Base-by-base conservation (phyloP, 495 filamentous ascomycete genomes). In the Penicillium canariense region DNA sequence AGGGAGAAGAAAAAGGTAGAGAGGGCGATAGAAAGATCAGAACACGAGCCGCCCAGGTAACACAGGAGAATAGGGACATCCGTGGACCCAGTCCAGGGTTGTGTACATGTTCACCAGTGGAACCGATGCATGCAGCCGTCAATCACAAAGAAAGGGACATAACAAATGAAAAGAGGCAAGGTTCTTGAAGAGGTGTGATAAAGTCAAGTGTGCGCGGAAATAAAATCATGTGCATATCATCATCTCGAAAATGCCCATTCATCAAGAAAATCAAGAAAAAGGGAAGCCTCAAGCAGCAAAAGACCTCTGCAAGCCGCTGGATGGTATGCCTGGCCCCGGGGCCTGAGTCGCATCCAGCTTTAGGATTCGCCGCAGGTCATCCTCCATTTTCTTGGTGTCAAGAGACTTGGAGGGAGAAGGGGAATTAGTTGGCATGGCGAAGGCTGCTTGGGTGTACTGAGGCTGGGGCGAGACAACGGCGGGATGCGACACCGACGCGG, bases 311-410 rank as follows among this genome's bases (percentile, higher is more conserved):
- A 73, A 65, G 17, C 67, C 64, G 35, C 54, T 66, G 8, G 68
- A 50, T 28, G 63, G 60, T 47, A 77, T 52, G 35, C 61, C 49
- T 5, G 49, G 28, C 12, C 34, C 54, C 8, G 54, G 48, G 5
- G 49, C 44, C 31, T 60, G 43, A 30, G 66, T 56, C 23, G 65
- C 66, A 58, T 77, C 70, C 54, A 83, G 62, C 53, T 81, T 81
- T 67, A 83, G 58, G 34, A 81, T 76, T 17, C 77, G 68, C n/a
- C 77, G 75, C 36, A 83, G 56, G 66, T 81, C 77, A 61, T 81
- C 76, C 62, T 81, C 80, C 55, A 83, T 79, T 34, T 73, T 66
- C 60, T 77, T 75, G 4, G 73, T 74, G 28, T 76, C 72, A 20
- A 67, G 11, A 7, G 61, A 39, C 48, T 64, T 67, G 7, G 65